Conservation (phyloP, 345 rosid genomes). For the Euphorbia lathyris region DNA sequence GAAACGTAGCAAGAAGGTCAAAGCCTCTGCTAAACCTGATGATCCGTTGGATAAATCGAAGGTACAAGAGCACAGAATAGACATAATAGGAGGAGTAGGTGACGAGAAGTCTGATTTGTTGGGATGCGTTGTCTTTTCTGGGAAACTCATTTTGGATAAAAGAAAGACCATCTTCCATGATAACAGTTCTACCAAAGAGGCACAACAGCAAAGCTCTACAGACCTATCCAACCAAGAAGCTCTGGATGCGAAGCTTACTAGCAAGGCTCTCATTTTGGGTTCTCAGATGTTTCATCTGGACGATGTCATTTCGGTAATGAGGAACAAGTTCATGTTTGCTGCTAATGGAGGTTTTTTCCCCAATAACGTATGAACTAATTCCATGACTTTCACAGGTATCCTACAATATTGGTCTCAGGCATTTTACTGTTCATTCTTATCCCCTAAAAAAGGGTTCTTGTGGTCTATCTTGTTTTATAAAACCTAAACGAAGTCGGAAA, state of each 20-base stretch:
- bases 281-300: slow-evolving; percentile 63
- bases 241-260: slow-evolving; percentile 74
- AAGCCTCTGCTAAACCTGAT: slow-evolving; percentile 51
- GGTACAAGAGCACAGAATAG: slow-evolving; percentile 62
- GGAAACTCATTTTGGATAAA: slow-evolving; percentile 74
- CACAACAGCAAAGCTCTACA: slow-evolving; percentile 32
- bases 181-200: slow-evolving; percentile 30
- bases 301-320: slow-evolving; percentile 72
- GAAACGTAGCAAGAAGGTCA: slow-evolving; percentile 70
- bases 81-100: slow-evolving; percentile 45
- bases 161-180: slow-evolving; percentile 38
- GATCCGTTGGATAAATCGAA: slow-evolving; percentile 46
- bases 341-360: not conserved
- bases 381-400: slow-evolving; percentile 55
- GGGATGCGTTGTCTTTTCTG: slow-evolving; percentile 66
- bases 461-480: slow-evolving; percentile 70
- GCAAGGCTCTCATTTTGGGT: slow-evolving; percentile 86
- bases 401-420: slow-evolving; percentile 76
- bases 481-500: slow-evolving; percentile 71
- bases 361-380: not conserved
- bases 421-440: slow-evolving; percentile 86
- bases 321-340: not conserved
- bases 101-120: slow-evolving; percentile 91
- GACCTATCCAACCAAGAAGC: slow-evolving; percentile 46
- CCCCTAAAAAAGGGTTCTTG: slow-evolving; percentile 60